Conservation (phyloP, 2,329 filamentous ascomycete genomes). For the Trichophyton rubrum region DNA sequence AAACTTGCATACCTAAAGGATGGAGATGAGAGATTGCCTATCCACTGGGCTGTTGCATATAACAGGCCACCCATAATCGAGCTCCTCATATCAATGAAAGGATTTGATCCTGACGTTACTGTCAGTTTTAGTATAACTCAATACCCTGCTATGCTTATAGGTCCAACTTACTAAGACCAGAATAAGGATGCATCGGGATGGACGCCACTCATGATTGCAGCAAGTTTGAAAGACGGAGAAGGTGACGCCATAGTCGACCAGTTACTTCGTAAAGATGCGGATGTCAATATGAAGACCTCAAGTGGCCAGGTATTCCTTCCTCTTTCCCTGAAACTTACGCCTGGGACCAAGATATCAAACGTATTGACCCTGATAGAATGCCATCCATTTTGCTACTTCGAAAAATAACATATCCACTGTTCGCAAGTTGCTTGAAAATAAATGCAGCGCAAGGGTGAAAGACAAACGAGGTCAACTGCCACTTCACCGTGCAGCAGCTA, state of each 20-base stretch:
- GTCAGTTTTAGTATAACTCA: slow-evolving; percentile 33
- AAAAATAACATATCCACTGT: slow-evolving; percentile 79
- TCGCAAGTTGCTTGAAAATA: slow-evolving; percentile 59
- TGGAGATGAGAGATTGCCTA: slow-evolving; percentile 74
- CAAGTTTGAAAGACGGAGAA: slow-evolving; percentile 35
- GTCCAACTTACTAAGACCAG: neutral
- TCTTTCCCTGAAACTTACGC: neutral
- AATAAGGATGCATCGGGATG: slow-evolving; percentile 36
- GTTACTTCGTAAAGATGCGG: slow-evolving; percentile 35
- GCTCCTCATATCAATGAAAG: slow-evolving; percentile 54
- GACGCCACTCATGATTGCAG: slow-evolving; percentile 40
- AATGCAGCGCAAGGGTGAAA: slow-evolving; percentile 65
- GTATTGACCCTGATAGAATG: slow-evolving; percentile 45
- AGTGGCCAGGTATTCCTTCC: slow-evolving; percentile 29
- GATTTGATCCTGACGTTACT: slow-evolving; percentile 74
- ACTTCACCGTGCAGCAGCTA: slow-evolving; percentile 80
- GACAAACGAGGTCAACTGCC: slow-evolving; percentile 83
- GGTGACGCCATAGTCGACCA: slow-evolving; percentile 35
- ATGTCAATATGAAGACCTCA: slow-evolving; percentile 33
- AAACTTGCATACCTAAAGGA: slow-evolving; percentile 64
- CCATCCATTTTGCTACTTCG: slow-evolving; percentile 80
- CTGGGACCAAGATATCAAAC: neutral
- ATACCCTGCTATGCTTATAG: neutral
- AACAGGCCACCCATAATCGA: slow-evolving; percentile 65
- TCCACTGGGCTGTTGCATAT: slow-evolving; percentile 88